Evolutionary conservation across 139 green algal species (phyloP), one percentile per base, ranked within the genome.

Genomic region (Coelastrella sp.): DNA sequence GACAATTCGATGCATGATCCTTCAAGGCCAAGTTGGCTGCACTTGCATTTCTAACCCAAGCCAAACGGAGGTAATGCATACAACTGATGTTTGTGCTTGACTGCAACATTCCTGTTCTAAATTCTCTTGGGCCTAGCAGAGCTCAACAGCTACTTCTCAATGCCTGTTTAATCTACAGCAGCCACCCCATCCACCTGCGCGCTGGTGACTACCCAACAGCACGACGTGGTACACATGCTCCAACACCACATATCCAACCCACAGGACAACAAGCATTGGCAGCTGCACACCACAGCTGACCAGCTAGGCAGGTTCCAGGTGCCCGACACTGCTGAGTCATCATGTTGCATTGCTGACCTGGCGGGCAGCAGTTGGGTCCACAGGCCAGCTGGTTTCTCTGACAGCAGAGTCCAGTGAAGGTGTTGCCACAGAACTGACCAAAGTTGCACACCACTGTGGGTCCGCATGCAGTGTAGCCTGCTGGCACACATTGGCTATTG

Each of bases 371-470:
- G 0, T 75, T 25, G 9, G 19, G 34, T 4, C 66, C 66, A 53
- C 66, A 75, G 4, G 37, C 66, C 9, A 75, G 50, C 66, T 75
- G 66, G 35, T 45, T 50, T 37, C 35, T 43, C 17, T 23, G 66
- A 35, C 66, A 75, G 35, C 66, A 75, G 35, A 75, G 17, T 21
- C 66, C 66, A 9, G 66, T 75, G 3, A 75, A 17, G 32, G 17
- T 45, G 66, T 75, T 75, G 34, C 66, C 66, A 53, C 66, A 75
- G 1, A 75, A 75, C 66, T 75, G 66, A 35, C 11, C 51, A 25
- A 25, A 37, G 13, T 13, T 50, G 35, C 66, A 75, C 11, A 53
- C 66, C 35, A 75, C 66, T 11, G 66, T 51, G 8, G 6, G 34
- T 17, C 66, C 66, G 13, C 66, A 75, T 25, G 66, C 37, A 25